Base-by-base conservation (phyloP, 306 rosid genomes). In the Sicyos baderoa region DNA sequence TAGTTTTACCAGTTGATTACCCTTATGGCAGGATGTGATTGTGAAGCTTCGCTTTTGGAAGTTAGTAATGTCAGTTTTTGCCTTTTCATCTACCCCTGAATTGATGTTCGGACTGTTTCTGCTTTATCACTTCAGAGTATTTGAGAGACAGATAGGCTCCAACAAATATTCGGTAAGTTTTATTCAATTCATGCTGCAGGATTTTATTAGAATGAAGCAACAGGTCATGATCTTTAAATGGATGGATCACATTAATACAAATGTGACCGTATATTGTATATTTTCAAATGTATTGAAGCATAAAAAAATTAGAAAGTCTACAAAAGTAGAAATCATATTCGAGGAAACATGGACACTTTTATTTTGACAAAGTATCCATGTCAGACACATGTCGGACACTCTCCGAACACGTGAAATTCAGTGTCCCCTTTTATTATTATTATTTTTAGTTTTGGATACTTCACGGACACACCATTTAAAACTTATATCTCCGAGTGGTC, bases 81-180 rank as follows among this genome's bases (percentile, higher is more conserved):
- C 97, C 73, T 94, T 94, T 79, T 85, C 97, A 19, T 88, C 99
- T 37, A 90, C 97, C 6, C 99, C 99, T 6, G 99, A 94, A 77
- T 83, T 90, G 83, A 77, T 94, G 86, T 94, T 88, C 73, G 99
- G 99, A 73, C 78, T 94, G 72, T 94, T 86, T 79, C 85, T 94
- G 64, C 90, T 88, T 18, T 94, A 94, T 74, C 90, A 94, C 79
- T 94, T 94, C 95, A 81, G 99, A 83, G 92, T 94, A 74, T 94
- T 94, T 72, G 99, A 94, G 87, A 88, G 99, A 74, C 99, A 94
- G 76, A 94, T 94, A 35, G 97, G 99, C 70, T 88, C 99, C 79
- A 94, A 90, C 64, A 94, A 94, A 81, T 86, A 86, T 75, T 88
- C 95, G 0, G 99, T 93, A 75, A 73, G 90, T 81, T 48, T 53